These are phyloP conservation scores for Podospora didyma DNA, from an alignment of 495 filamentous ascomycete species.

Conservation along the genomic window DNA sequence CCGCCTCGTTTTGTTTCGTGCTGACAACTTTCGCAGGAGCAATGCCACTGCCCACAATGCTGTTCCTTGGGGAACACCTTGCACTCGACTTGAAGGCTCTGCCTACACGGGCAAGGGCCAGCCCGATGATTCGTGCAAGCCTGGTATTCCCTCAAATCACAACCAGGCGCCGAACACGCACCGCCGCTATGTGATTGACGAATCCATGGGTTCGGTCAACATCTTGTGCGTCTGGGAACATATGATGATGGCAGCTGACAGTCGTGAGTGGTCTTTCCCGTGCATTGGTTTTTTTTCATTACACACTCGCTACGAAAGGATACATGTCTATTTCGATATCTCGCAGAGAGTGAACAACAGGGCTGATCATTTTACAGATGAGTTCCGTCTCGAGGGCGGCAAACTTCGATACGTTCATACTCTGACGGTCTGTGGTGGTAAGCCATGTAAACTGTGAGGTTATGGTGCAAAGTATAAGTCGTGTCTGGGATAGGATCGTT, in stretches of 20 bases:
- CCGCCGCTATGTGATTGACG: conserved; percentile 39
- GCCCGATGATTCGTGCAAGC: conserved; percentile 35
- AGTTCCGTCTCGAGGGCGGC: conserved; percentile 39
- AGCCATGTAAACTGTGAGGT: conserved; percentile 10
- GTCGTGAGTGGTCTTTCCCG: conserved; percentile 17
- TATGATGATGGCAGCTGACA: conserved; percentile 36
- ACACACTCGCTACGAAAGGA: no score
- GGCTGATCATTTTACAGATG: background rate
- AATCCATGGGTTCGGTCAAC: conserved; percentile 31
- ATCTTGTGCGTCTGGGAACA: conserved; percentile 41
- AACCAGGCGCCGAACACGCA: conserved; percentile 35
- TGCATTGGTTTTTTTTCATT: no score
- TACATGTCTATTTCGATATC: no score
- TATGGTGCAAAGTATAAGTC: no score
- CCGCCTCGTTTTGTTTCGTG: no score
- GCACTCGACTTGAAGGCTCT: conserved; percentile 34
- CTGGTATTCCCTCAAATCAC: conserved; percentile 34
- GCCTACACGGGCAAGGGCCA: conserved; percentile 34
- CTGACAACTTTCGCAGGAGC: conserved; percentile 1
- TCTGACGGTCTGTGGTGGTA: conserved; percentile 29
- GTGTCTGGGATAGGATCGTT: no score
- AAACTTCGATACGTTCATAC: conserved; percentile 42
- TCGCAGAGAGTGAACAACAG: no score
- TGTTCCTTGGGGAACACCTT: conserved; percentile 41
- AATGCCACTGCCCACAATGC: conserved; percentile 25